Evolutionary conservation across 2,329 filamentous ascomycete genomes (phyloP).

Genomic region (Lachnellula hyalina): DNA sequence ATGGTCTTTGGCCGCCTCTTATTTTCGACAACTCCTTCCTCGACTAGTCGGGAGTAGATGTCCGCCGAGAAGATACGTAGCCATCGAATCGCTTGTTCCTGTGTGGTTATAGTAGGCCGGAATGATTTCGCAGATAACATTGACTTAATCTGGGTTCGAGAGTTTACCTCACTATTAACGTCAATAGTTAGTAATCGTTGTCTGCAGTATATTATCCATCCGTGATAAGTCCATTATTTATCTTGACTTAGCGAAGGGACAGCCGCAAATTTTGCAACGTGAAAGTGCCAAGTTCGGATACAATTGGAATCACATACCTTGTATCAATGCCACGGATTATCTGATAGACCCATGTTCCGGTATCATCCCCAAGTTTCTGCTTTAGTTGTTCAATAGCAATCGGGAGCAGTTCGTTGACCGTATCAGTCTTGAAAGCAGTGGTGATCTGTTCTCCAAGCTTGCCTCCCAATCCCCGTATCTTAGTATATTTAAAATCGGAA

Average conservation of each 20-base stretch:
- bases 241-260: not conserved
- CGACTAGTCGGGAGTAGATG: slow-evolving; percentile 81
- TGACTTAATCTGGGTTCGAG: slow-evolving; percentile 88
- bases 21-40: slow-evolving; percentile 85
- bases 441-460: slow-evolving; percentile 87
- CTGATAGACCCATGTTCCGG: slow-evolving; percentile 78
- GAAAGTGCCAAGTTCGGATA: not conserved
- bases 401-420: slow-evolving; percentile 67
- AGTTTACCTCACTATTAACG: slow-evolving; percentile 71
- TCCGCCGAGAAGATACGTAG: slow-evolving; percentile 86
- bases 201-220: no score
- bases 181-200: not conserved
- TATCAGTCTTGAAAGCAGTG: slow-evolving; percentile 74
- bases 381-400: slow-evolving; percentile 73
- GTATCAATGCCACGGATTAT: slow-evolving; percentile 80
- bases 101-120: slow-evolving; percentile 70
- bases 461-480: slow-evolving; percentile 90
- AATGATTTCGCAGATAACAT: slow-evolving; percentile 98
- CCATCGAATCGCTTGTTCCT: slow-evolving; percentile 79
- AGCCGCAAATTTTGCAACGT: not conserved
- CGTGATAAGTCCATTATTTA: no score
- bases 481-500: slow-evolving; percentile 82
- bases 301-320: slow-evolving; percentile 1
- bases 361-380: slow-evolving; percentile 74
- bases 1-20: slow-evolving; percentile 81